Evolutionary conservation across 305 asterid genomes (phyloP).

Genomic region (Fraxinus xanthoxyloides): DNA sequence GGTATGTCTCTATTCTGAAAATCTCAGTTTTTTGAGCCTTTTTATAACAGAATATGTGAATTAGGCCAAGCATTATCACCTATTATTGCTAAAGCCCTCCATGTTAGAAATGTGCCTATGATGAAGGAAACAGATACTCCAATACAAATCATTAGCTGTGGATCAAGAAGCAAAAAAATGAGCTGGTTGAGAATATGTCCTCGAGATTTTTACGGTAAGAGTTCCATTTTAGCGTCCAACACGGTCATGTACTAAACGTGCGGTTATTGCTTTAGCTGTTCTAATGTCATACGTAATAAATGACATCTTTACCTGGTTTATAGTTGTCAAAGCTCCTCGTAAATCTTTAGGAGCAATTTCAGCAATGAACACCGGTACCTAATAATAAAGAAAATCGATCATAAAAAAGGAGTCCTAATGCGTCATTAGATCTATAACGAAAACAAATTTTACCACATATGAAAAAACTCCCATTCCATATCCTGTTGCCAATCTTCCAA

Average conservation of each 20-base stretch:
- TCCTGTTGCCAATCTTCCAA: constrained; percentile 89
- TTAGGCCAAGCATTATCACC: constrained; percentile 34
- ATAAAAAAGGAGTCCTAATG: neutral
- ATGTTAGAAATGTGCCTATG: constrained; percentile 70
- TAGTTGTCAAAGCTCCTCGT: constrained; percentile 82
- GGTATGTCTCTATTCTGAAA: neutral
- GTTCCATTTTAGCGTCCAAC: neutral
- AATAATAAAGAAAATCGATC: neutral
- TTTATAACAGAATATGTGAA: neutral
- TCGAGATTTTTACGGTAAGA: neutral
- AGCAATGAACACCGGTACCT: constrained; percentile 95
- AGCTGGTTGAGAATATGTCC: neutral
- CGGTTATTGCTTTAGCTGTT: neutral
- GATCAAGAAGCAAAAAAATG: constrained; percentile 8
- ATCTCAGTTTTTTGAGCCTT: neutral
- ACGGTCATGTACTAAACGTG: neutral
- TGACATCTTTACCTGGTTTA: constrained; percentile 61
- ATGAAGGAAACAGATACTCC: constrained; percentile 91
- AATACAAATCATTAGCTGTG: constrained; percentile 79
- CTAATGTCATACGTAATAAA: neutral
- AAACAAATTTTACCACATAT: constrained; percentile 56
- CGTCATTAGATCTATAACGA: neutral
- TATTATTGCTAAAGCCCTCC: constrained; percentile 76
- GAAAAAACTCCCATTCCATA: constrained; percentile 98
- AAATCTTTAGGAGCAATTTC: constrained; percentile 87